A percentile compares a stretch with the other conserved stretches of the same genome.
Evolutionary conservation across 148 eudicot genomes (phyloP).

Genomic region (Rhododendron ovatum): DNA sequence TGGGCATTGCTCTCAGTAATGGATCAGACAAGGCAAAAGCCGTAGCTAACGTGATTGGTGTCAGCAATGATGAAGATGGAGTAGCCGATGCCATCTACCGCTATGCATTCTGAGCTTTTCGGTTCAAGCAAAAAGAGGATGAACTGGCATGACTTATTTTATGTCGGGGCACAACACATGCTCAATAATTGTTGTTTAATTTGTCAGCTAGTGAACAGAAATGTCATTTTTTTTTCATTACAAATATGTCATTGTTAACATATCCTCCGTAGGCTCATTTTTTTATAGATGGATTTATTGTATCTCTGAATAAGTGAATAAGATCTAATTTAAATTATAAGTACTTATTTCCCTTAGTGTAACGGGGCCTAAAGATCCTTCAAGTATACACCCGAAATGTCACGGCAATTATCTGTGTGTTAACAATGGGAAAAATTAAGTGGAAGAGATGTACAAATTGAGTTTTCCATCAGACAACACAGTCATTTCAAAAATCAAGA

Average conservation of each 20-base stretch:
- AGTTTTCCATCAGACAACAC: not conserved
- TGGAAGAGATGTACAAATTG: not conserved
- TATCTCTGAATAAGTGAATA: not conserved
- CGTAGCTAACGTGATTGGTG: slow-evolving; percentile 64
- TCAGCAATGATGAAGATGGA: slow-evolving; percentile 91
- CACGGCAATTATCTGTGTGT: no score
- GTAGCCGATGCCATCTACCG: slow-evolving; percentile 93
- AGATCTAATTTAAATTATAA: not conserved
- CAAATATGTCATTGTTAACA: not conserved
- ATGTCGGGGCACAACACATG: not conserved
- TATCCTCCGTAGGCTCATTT: not conserved
- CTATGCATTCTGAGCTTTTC: slow-evolving; percentile 61
- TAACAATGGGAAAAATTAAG: not conserved
- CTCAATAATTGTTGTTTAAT: not conserved
- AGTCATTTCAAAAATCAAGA: not conserved
- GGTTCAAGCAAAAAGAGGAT: not conserved
- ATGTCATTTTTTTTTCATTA: not conserved
- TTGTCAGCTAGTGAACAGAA: not conserved
- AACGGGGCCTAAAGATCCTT: no score
- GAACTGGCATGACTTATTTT: not conserved
- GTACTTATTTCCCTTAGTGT: no score
- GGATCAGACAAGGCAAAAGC: slow-evolving; percentile 85
- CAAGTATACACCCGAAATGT: not conserved
- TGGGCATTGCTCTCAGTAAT: slow-evolving; percentile 87
- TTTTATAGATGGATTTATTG: not conserved